Percentiles rank a stretch among this genome's conserved stretches.
Evolutionary conservation across 2,329 filamentous ascomycete genomes (phyloP).

Genomic region (Neodidymelliopsis sp.): DNA sequence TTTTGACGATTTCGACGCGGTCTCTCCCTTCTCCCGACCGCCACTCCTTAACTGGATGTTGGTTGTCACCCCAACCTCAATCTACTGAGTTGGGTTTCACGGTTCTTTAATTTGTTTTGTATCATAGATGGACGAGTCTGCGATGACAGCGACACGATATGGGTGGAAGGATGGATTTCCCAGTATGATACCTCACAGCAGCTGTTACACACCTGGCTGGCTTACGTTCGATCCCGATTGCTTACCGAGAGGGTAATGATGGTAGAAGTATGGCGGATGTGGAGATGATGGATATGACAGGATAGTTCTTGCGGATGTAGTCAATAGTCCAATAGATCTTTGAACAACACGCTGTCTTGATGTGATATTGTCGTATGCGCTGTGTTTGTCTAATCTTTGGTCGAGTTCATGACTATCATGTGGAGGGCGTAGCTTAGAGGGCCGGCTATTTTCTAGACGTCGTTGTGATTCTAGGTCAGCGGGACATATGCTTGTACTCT

Average conservation of each 20-base stretch:
- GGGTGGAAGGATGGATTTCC: slow-evolving; percentile 32
- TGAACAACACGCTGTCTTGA: slow-evolving; percentile 8
- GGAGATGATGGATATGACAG: slow-evolving; percentile 16
- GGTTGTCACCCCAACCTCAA: slow-evolving; percentile 24
- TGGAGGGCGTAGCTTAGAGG: no score
- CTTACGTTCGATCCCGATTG: slow-evolving; percentile 30
- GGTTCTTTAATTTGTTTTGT: slow-evolving; percentile 40
- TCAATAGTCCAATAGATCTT: slow-evolving; percentile 24
- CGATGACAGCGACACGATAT: slow-evolving; percentile 35
- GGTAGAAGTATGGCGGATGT: slow-evolving; percentile 30
- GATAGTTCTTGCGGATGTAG: slow-evolving; percentile 29
- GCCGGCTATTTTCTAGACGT: no score
- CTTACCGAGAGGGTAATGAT: slow-evolving; percentile 28
- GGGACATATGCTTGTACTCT: no score
- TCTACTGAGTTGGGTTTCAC: slow-evolving; percentile 25
- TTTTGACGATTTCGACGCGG: slow-evolving; percentile 40
- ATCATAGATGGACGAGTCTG: slow-evolving; percentile 46
- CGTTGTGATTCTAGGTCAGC: no score
- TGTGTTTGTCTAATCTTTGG: no score
- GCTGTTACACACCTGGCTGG: slow-evolving; percentile 27
- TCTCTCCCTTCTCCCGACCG: slow-evolving; percentile 27
- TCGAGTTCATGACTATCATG: no score
- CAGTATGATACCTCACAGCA: slow-evolving; percentile 42
- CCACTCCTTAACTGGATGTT: slow-evolving; percentile 44
- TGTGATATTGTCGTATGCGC: no score